Evolutionary conservation across 1,284 basidiomycete species (phyloP), one percentile per base, ranked within the genome.

Genomic region (Puccinia coronata): DNA sequence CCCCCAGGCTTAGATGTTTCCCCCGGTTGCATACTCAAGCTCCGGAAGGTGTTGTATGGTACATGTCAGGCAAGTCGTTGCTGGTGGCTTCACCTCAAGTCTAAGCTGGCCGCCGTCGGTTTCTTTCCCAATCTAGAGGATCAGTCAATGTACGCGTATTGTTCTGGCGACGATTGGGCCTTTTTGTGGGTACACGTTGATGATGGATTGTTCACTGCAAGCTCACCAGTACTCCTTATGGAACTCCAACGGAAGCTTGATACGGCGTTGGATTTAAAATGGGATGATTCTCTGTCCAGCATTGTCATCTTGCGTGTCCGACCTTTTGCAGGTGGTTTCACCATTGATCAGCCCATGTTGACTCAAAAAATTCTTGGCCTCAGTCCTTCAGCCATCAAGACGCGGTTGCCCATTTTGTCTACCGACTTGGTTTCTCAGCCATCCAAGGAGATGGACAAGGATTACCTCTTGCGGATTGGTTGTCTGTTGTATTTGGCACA

Each of bases 111-210:
- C 2, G 25, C 11, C 2, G 59, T 70, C n/a, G 76, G 76, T 20
- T 79, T 69, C 49, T n/a, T 41, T 4, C 43, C 47, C 2, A 69
- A 51, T 11, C 25, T 39, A 18, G 59, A 67, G 25, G 65, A 79
- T 51, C 41, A 43, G 2, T 69, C 61, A 20, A 53, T 47, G 23
- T 79, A 79, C 25, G 36, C 34, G 25, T 53, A 43, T 36, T 25
- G 23, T 23, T 14, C 6, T 20, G 23, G 28, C 28, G 20, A 69
- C 8, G 63, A 41, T 18, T 5, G 16, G 2, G 41, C 20, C 20
- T 23, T 67, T 34, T 12, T 78, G 6, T 78, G 75, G 59, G 34
- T 78, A 8, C 75, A 78, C 51, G 63, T 67, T 51, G 63, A 78
- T 31, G 63, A 78, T 11, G 75, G 59, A 4, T 3, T 36, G 3